Percentiles rank a stretch among this genome's conserved stretches.
phyloP scores from a whole-genome alignment of 1,284 basidiomycete genomes.

The Marasmius fiardii region DNA sequence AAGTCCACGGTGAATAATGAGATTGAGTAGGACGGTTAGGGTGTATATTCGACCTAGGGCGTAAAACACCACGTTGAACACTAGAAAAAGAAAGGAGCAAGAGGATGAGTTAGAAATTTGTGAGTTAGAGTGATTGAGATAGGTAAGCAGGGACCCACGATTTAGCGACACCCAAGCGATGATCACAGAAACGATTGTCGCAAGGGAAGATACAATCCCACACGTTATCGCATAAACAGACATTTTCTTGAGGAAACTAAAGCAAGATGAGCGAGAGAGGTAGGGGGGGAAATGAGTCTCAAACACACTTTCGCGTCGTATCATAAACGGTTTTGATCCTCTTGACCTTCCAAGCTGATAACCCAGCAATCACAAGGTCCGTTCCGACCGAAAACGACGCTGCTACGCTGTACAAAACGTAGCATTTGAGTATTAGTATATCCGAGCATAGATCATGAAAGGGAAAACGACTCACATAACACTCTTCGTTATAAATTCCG shows the following conservation, averaged over 20 bases:
- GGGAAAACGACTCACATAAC: neutral
- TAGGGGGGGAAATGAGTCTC: neutral
- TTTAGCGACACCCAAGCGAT: neutral
- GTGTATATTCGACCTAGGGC: slow-evolving; percentile 10
- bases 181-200: neutral
- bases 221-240: slow-evolving; percentile 4
- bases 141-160: neutral
- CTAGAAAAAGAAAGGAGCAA: neutral
- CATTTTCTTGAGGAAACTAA: slow-evolving; percentile 7
- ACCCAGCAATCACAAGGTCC: neutral
- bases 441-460: neutral
- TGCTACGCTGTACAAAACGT: neutral
- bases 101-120: neutral
- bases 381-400: neutral
- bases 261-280: too few relatives aligned
- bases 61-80: slow-evolving; percentile 2
- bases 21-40: slow-evolving; percentile 9
- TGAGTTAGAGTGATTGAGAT: neutral
- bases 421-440: neutral
- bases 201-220: neutral
- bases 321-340: neutral
- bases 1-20: slow-evolving; percentile 2
- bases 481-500: too few relatives aligned
- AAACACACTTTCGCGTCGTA: slow-evolving; percentile 2
- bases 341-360: slow-evolving; percentile 3